Evolutionary conservation across 306 rosid genomes (phyloP), one percentile per base, ranked within the genome.

Genomic region (Amphicarpaea edgeworthii): DNA sequence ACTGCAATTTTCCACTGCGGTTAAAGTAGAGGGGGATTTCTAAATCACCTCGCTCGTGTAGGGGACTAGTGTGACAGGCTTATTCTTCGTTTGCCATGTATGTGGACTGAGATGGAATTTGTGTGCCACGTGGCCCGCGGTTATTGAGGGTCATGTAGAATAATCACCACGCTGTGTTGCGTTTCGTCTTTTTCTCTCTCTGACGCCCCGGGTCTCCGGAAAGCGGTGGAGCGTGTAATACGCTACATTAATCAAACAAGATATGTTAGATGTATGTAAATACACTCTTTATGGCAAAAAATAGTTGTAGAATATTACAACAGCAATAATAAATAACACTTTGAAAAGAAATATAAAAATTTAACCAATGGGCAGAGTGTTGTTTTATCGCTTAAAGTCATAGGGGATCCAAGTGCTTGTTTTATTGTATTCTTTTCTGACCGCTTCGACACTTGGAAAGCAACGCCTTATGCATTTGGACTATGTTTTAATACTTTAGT

Each of bases 1-100:
- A 58, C 73, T 49, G 47, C 67, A 30, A 68, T 30, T 72, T 71
- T 79, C 77, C 75, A 84, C 79, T 43, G 85, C 84, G 85, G 91
- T 86, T 83, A 76, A 85, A 76, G 78, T 47, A 47, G 54, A 2
- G 70, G 16, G 40, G 32, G 50, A 20, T 37, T 79, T 58, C 3
- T 9, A 8, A 3, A 57, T 76, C 60, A 76, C 88, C 32, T 9
- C 1, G 57, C 49, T 40, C 30, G 32, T 30, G 2, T 0, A 4
- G 2, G 23, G 10, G 0, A 24, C 9, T 42, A 10, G 0, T 0
- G n/a, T 70, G 78, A 82, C 84, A 76, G 78, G 0, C n/a, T 2
- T 51, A 45, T 72, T 53, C 23, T 1, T 7, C 1, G 54, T 19
- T 12, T 37, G 71, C 75, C 89, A 81, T 80, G 85, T 75, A 64